Percentiles rank a stretch among this genome's conserved stretches.
Evolutionary conservation across 257 asterid species (phyloP).

Genomic region (Solanum bulbocastanum): DNA sequence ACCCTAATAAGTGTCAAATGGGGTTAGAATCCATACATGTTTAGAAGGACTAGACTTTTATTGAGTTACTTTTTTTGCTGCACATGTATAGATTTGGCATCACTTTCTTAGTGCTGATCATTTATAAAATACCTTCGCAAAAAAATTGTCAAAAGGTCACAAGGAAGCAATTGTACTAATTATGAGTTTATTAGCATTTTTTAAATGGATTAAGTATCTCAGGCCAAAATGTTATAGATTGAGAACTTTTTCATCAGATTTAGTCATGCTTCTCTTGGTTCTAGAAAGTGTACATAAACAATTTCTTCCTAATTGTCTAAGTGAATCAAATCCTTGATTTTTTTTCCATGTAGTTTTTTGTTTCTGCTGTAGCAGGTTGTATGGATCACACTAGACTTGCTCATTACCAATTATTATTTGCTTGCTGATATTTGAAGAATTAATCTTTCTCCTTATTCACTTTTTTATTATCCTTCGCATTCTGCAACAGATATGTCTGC

Average conservation of each 20-base stretch:
- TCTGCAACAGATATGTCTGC: slow-evolving; percentile 78
- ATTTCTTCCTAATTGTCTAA: background rate
- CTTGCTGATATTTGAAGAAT: slow-evolving; percentile 4
- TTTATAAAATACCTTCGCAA: background rate
- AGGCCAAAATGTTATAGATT: background rate
- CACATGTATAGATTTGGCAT: background rate
- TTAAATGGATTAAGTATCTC: background rate
- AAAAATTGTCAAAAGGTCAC: background rate
- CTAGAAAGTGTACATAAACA: background rate
- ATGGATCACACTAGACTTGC: background rate
- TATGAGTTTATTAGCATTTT: background rate
- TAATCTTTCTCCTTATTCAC: background rate
- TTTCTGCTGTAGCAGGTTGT: background rate
- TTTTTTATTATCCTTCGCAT: background rate
- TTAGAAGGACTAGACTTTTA: background rate
- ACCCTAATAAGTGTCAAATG: background rate
- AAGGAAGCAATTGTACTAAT: background rate
- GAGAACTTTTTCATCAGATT: background rate
- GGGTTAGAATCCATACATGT: background rate
- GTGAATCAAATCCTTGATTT: background rate
- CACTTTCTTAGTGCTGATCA: background rate
- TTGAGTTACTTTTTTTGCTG: background rate
- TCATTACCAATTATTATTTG: background rate
- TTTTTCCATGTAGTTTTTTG: background rate
- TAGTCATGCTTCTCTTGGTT: background rate